Percentiles rank a stretch among this genome's conserved stretches.
Evolutionary conservation across 2,329 filamentous ascomycete species (phyloP).

Genomic region (Diaporthe citrichinensis): DNA sequence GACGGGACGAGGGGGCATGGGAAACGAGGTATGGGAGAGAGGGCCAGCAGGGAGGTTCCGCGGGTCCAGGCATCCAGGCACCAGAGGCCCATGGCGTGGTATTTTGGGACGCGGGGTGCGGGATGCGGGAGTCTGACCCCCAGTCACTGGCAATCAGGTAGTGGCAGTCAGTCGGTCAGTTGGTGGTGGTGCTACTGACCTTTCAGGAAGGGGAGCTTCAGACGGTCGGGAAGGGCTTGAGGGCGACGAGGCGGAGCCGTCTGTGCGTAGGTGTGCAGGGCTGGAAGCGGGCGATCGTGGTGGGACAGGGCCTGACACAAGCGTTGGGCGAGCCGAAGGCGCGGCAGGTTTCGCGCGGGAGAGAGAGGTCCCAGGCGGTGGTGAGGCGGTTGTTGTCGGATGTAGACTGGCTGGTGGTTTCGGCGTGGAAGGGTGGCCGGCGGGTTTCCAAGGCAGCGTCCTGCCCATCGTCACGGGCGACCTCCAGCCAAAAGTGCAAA

Average conservation of each 20-base stretch:
- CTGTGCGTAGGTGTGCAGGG: background rate
- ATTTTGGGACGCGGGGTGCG: background rate
- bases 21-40: background rate
- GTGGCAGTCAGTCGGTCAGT: background rate
- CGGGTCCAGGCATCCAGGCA: background rate
- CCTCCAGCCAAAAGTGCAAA: background rate
- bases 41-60: no score
- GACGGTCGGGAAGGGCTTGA: slow-evolving; percentile 1
- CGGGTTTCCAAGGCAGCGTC: slow-evolving; percentile 39
- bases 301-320: slow-evolving; percentile 26
- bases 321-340: slow-evolving; percentile 16
- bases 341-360: slow-evolving; percentile 13
- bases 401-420: slow-evolving; percentile 1
- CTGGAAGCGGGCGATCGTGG: slow-evolving; percentile 1
- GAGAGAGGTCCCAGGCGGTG: slow-evolving; percentile 9
- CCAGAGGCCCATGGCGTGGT: background rate
- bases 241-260: background rate
- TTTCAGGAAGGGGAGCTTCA: slow-evolving; percentile 23
- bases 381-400: slow-evolving; percentile 17
- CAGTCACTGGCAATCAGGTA: slow-evolving; percentile 3
- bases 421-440: background rate
- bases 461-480: slow-evolving; percentile 32
- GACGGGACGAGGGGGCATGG: background rate
- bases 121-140: slow-evolving; percentile 16
- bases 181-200: background rate